A percentile compares a stretch with the other conserved stretches of the same genome.
Evolutionary conservation across 805 yeast species (phyloP).

Genomic region (Grigorovia humatica): DNA sequence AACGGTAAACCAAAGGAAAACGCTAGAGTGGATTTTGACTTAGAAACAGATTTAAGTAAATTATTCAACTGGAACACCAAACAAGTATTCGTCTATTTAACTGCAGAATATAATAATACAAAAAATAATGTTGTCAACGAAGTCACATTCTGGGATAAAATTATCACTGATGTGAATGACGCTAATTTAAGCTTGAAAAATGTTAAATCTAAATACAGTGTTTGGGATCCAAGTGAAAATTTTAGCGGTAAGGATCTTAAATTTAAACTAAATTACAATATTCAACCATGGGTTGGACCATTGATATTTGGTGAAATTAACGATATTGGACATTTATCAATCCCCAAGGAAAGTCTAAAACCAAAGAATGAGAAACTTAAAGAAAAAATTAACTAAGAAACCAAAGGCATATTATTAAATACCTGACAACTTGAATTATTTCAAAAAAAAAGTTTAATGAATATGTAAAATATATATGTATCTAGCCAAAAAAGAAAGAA

Average conservation of each 20-base stretch:
- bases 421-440: no score
- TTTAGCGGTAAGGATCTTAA: conserved; percentile 54
- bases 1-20: conserved; percentile 68
- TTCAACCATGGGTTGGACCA: conserved; percentile 86
- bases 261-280: conserved; percentile 74
- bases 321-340: conserved; percentile 13
- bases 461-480: neutral
- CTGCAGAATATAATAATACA: conserved; percentile 64
- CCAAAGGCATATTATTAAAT: no score
- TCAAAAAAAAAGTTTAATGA: neutral
- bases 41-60: conserved; percentile 63
- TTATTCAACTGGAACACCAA: conserved; percentile 95
- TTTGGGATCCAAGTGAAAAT: conserved; percentile 68
- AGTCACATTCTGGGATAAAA: conserved; percentile 86
- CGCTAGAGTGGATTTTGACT: conserved; percentile 57
- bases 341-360: neutral
- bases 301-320: conserved; percentile 53
- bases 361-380: neutral
- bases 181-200: conserved; percentile 47
- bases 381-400: no score
- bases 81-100: conserved; percentile 84
- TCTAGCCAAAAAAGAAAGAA: neutral
- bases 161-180: conserved; percentile 47
- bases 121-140: conserved; percentile 40
- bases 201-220: conserved; percentile 63